phyloP scores from a whole-genome alignment of 2,329 filamentous ascomycete genomes.

The Macrophomina tecta region DNA sequence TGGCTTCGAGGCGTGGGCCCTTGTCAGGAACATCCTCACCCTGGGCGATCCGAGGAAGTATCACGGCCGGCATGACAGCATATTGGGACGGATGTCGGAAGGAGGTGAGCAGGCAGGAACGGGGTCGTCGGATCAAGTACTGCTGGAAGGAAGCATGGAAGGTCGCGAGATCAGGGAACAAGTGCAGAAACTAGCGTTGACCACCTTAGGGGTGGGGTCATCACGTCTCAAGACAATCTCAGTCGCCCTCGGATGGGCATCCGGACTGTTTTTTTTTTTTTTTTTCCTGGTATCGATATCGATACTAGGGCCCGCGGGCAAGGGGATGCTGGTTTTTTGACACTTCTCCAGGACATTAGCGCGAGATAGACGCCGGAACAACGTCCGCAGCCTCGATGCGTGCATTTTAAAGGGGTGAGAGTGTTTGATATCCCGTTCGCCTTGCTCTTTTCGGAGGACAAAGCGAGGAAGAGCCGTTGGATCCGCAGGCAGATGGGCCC shows the following conservation, averaged over 20 bases:
- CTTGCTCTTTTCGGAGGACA: background rate
- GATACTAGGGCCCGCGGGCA: background rate
- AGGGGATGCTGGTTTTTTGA: background rate
- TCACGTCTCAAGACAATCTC: background rate
- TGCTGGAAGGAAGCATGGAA: background rate
- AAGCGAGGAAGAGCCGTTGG: background rate
- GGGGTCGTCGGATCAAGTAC: slow-evolving; percentile 13
- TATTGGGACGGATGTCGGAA: background rate
- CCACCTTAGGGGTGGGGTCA: background rate
- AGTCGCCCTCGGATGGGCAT: background rate
- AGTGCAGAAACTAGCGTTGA: background rate
- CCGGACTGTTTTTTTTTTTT: background rate
- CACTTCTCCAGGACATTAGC: background rate
- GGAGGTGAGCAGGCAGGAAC: background rate
- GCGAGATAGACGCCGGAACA: background rate
- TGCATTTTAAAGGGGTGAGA: background rate
- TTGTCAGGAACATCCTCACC: slow-evolving; percentile 15
- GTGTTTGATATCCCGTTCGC: slow-evolving; percentile 8
- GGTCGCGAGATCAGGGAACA: background rate
- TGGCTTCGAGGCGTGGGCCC: slow-evolving; percentile 11
- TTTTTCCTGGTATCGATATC: background rate
- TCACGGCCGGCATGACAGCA: slow-evolving; percentile 25
- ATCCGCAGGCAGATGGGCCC: background rate
- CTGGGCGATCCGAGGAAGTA: slow-evolving; percentile 5
- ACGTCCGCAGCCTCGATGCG: background rate